A percentile compares a stretch with the other conserved stretches of the same genome.
Conservation (phyloP, 306 rosid species). For the Cucurbita pepo region DNA sequence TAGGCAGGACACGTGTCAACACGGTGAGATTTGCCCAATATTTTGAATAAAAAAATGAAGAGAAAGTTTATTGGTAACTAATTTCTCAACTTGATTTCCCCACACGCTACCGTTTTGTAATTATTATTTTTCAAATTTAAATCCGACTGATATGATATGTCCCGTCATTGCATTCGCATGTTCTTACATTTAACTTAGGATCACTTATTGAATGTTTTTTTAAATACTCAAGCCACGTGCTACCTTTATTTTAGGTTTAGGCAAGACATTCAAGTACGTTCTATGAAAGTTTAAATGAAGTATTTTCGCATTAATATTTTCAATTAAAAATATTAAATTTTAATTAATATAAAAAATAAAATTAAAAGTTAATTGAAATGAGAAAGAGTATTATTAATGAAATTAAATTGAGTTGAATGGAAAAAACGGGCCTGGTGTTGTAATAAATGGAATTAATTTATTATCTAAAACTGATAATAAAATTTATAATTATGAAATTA, state of each 20-base stretch:
- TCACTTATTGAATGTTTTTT: too few relatives aligned
- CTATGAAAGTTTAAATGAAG: too few relatives aligned
- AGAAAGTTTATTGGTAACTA: background rate
- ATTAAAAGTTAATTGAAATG: background rate
- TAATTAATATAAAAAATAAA: background rate
- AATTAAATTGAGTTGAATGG: background rate
- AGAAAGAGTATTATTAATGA: background rate
- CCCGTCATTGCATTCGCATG: too few relatives aligned
- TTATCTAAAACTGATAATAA: background rate
- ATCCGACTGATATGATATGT: too few relatives aligned
- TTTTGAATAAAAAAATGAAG: background rate
- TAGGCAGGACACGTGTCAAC: background rate
- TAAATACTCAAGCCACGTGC: too few relatives aligned
- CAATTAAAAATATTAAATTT: too few relatives aligned
- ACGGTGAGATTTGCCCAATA: background rate
- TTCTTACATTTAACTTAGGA: too few relatives aligned
- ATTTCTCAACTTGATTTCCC: background rate
- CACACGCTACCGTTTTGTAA: background rate
- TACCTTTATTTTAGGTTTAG: too few relatives aligned
- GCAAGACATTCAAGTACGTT: too few relatives aligned
- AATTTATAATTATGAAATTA: background rate
- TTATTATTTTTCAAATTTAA: background rate
- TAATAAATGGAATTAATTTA: background rate
- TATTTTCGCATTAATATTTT: too few relatives aligned
- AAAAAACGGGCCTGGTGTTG: background rate